A percentile compares a stretch with the other conserved stretches of the same genome.
Evolutionary conservation across 495 filamentous ascomycete genomes (phyloP).

Genomic region (Cladorrhinum samala): DNA sequence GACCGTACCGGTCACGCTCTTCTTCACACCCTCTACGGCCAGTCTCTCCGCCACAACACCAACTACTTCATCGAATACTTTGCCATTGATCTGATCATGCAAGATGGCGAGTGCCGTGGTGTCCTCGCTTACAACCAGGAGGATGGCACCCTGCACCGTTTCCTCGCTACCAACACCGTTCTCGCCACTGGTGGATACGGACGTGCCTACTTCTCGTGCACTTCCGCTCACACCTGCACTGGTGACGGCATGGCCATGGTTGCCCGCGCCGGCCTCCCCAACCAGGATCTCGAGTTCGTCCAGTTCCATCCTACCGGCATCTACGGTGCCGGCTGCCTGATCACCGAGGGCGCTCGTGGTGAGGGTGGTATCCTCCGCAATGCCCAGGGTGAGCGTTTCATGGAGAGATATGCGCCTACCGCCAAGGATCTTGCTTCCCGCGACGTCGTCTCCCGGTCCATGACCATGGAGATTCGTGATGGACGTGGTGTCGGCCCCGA

Average conservation of each 20-base stretch:
- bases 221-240: slow-evolving; percentile 94
- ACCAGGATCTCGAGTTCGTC: slow-evolving; percentile 99
- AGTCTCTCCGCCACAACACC: slow-evolving; percentile 93
- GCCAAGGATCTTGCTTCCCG: slow-evolving; percentile 93
- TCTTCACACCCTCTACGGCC: slow-evolving; percentile 95
- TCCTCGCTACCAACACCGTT: slow-evolving; percentile 92
- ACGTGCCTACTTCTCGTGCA: slow-evolving; percentile 95
- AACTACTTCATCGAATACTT: slow-evolving; percentile 99
- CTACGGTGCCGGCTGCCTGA: slow-evolving; percentile 96
- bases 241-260: slow-evolving; percentile 99
- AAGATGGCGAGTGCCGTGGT: slow-evolving; percentile 91
- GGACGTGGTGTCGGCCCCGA: slow-evolving; percentile 92
- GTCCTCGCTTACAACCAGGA: slow-evolving; percentile 97
- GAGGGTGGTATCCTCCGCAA: slow-evolving; percentile 98
- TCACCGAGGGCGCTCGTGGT: slow-evolving; percentile 96
- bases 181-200: slow-evolving; percentile 95
- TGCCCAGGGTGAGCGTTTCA: slow-evolving; percentile 95
- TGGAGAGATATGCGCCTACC: slow-evolving; percentile 96
- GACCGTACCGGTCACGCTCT: slow-evolving; percentile 95
- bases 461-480: slow-evolving; percentile 96
- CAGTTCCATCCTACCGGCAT: slow-evolving; percentile 99
- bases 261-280: slow-evolving; percentile 90
- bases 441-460: slow-evolving; percentile 92
- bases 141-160: slow-evolving; percentile 92
- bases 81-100: slow-evolving; percentile 92